Base-by-base conservation (phyloP, 768 basidiomycete species). In the Podaxis mareebaensis region DNA sequence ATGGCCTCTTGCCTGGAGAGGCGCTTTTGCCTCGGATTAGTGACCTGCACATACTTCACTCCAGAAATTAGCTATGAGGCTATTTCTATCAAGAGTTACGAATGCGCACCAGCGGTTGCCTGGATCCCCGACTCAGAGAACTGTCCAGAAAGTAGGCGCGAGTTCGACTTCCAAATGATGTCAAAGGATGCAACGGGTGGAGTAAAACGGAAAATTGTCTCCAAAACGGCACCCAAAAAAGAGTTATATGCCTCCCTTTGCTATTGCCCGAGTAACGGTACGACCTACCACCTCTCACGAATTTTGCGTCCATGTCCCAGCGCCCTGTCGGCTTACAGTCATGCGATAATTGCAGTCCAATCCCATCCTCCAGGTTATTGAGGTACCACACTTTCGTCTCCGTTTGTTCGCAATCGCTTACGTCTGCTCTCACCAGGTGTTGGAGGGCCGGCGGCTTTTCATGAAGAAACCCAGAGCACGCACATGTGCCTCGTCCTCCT, bases 351-450 rank as follows among this genome's bases (percentile, higher is more conserved):
- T 20, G 11, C 30, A 59, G 52, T 58, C 64, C 64, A 64, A 64
- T 64, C 64, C 64, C 39, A 59, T 60, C 38, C 22, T 64, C 42
- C 42, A 59, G 17, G 36, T 64, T 64, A 53, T 64, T 38, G 51
- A 40, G 28, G 15, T 5, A 22, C 38, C 58, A 17, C 13, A 51
- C 58, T 58, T 26, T 26, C 55, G 49, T 49, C 53, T 20, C 58
- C 30, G 24, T 4, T 52, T 6, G 6, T 33, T 46, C 30, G 26
- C 44, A 49, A 10, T 49, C 28, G 26, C 7, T 17, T 36, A n/a
- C 30, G n/a, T 7, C 15, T 11, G 42, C 44, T 58, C 58, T 58
- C 58, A 58, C 58, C 58, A 48, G 24, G 11, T 2, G 28, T 17
- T 42, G 11, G 17, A 46, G 2, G 26, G 42, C 57, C 26, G 17